These are phyloP conservation scores for Piromyces finnis DNA, from an alignment of 192 early-diverging fungal species.

Conservation along the genomic window DNA sequence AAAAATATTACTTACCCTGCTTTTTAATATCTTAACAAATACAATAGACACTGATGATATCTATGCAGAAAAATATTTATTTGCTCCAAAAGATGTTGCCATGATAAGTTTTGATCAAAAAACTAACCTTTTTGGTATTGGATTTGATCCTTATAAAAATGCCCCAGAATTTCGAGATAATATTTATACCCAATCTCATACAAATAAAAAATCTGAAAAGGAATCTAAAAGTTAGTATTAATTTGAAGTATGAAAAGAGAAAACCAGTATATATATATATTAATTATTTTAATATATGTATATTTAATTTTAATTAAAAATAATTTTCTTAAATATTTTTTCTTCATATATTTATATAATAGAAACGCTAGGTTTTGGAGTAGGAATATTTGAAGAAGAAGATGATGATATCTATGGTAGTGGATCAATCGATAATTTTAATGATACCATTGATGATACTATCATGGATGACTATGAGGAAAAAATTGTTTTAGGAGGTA, in stretches of 20 bases:
- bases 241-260: too few species aligned
- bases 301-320: too few species aligned
- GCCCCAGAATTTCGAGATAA: conserved; percentile 35
- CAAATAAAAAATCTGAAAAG: too few species aligned
- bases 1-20: too few species aligned
- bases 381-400: conserved; percentile 51
- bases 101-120: conserved; percentile 25
- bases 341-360: too few species aligned
- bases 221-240: too few species aligned
- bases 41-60: conserved; percentile 26
- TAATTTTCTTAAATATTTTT: too few species aligned
- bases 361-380: conserved; percentile 20
- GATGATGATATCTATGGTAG: conserved; percentile 19
- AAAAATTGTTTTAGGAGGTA: conserved; percentile 11
- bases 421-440: background rate
- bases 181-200: too few species aligned
- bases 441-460: conserved; percentile 4
- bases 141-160: conserved; percentile 44
- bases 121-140: conserved; percentile 38
- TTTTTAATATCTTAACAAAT: too few species aligned
- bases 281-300: too few species aligned
- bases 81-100: conserved; percentile 49
- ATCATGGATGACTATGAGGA: conserved; percentile 10
- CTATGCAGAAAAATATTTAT: conserved; percentile 21
- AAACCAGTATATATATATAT: too few species aligned